phyloP scores from a whole-genome alignment of 2,329 filamentous ascomycete species.

The Trichoderma citrinoviride region DNA sequence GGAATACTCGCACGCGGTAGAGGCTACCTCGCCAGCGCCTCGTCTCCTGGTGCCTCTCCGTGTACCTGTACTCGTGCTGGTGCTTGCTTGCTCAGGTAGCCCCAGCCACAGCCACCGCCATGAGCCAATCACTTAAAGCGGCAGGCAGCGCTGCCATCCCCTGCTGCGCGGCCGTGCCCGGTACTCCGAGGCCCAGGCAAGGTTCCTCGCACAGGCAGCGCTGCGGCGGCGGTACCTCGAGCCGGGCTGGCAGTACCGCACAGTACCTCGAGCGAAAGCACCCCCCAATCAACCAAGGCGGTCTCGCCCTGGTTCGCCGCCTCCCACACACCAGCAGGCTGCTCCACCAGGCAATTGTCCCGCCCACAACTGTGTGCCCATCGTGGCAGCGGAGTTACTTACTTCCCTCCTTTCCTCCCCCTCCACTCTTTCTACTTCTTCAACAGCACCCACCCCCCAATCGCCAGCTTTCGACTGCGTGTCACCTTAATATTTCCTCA shows the following conservation, averaged over 20 bases:
- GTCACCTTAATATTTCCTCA: conserved; percentile 23
- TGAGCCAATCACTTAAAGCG: conserved; percentile 39
- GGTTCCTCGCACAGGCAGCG: not conserved
- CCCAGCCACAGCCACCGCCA: conserved; percentile 32
- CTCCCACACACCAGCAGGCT: conserved; percentile 17
- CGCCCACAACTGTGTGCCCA: conserved; percentile 35
- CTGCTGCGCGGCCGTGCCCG: conserved; percentile 2
- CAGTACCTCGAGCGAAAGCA: not conserved
- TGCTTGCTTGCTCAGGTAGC: not conserved
- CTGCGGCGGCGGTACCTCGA: not conserved
- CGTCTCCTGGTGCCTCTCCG: no score
- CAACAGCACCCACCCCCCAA: conserved; percentile 28
- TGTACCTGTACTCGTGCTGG: no score
- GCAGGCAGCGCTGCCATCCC: conserved; percentile 31
- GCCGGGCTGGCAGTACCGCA: not conserved
- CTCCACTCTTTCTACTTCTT: conserved; percentile 37
- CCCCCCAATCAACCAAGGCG: not conserved
- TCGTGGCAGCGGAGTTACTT: conserved; percentile 24
- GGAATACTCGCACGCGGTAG: not conserved
- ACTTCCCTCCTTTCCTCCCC: conserved; percentile 33
- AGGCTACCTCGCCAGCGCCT: no score
- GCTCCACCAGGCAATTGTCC: conserved; percentile 35
- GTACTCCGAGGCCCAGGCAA: conserved; percentile 1
- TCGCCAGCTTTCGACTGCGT: conserved; percentile 24
- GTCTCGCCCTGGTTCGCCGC: conserved; percentile 26